phyloP scores from a whole-genome alignment of 148 eudicot genomes.

The Rhododendron mucronatum region DNA sequence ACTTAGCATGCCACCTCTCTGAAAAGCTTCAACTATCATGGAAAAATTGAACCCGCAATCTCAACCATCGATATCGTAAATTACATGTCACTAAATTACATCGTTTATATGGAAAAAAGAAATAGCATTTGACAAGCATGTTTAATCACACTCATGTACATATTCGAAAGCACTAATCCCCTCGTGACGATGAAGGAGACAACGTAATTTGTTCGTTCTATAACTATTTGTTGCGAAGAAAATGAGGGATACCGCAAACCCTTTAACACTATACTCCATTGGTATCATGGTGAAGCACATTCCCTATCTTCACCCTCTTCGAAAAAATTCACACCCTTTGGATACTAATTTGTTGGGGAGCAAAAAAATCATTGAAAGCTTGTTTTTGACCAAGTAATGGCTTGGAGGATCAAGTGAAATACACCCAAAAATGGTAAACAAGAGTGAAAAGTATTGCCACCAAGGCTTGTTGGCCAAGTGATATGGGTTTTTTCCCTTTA shows the following conservation, averaged over 20 bases:
- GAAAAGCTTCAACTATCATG: not conserved
- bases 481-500: constrained; percentile 18
- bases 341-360: not conserved
- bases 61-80: not conserved
- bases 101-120: not conserved
- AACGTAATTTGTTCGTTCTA: not conserved
- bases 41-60: too few relatives aligned
- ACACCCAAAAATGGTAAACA: constrained; percentile 41
- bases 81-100: not conserved
- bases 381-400: not conserved
- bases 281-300: not conserved
- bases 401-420: constrained; percentile 8
- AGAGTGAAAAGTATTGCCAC: constrained; percentile 41
- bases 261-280: not conserved
- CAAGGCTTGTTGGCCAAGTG: constrained; percentile 55
- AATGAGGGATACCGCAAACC: not conserved
- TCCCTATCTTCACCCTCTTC: not conserved
- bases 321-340: not conserved
- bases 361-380: not conserved
- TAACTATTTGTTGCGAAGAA: not conserved
- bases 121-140: not conserved
- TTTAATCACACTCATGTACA: not conserved
- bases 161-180: not conserved
- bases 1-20: not conserved
- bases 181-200: not conserved